Conservation (phyloP, 2,329 filamentous ascomycete genomes). For the Claviceps sp. region DNA sequence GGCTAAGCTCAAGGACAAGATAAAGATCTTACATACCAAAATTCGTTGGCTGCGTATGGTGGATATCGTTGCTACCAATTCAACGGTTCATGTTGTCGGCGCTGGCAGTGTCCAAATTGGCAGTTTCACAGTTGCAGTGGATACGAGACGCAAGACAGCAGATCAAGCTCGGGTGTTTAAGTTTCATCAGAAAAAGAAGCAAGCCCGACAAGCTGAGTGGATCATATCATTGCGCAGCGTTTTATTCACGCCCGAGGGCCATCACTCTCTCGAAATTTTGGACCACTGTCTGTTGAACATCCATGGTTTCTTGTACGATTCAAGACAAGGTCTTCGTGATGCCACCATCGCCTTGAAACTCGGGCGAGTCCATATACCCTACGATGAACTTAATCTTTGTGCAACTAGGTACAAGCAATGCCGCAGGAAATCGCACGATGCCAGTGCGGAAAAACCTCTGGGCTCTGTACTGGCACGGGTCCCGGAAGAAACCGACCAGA, state of each 20-base stretch:
- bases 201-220: slow-evolving; percentile 71
- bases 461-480: slow-evolving; percentile 58
- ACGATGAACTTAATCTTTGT: slow-evolving; percentile 67
- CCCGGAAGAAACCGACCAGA: slow-evolving; percentile 59
- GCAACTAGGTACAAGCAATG: slow-evolving; percentile 39
- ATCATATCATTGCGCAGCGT: slow-evolving; percentile 76
- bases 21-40: slow-evolving; percentile 75
- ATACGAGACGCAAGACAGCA: slow-evolving; percentile 83
- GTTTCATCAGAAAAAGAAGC: slow-evolving; percentile 42
- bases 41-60: slow-evolving; percentile 83
- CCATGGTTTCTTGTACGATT: slow-evolving; percentile 78
- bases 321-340: slow-evolving; percentile 77
- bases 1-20: slow-evolving; percentile 65
- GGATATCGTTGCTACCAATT: slow-evolving; percentile 74
- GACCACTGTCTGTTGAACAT: slow-evolving; percentile 83
- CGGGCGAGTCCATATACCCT: slow-evolving; percentile 78
- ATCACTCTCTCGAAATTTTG: slow-evolving; percentile 73
- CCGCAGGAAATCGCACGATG: slow-evolving; percentile 21
- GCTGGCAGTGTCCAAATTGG: slow-evolving; percentile 79
- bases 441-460: slow-evolving; percentile 28
- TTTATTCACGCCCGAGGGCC: slow-evolving; percentile 74
- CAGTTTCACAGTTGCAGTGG: slow-evolving; percentile 72
- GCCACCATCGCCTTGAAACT: slow-evolving; percentile 83
- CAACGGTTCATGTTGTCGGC: slow-evolving; percentile 61
- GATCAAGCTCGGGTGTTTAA: slow-evolving; percentile 80